phyloP scores from a whole-genome alignment of 164 flowering plant genomes.

The grape (Vitis vinifera) region DNA sequence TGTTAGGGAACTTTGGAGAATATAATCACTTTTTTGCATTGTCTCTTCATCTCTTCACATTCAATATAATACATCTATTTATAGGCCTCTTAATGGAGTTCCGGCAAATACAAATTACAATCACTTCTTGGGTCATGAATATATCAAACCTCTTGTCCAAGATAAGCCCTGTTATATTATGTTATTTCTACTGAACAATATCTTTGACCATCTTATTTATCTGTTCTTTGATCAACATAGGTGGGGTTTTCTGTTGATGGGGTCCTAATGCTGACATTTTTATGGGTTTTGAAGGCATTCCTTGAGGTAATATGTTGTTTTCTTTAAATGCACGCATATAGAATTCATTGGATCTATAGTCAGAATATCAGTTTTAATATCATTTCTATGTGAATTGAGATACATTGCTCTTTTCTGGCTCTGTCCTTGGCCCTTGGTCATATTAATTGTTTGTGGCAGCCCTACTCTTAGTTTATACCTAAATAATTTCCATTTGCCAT shows the following conservation, averaged over 20 bases:
- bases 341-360: neutral
- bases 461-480: neutral
- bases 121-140: neutral
- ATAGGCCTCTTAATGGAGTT: no score
- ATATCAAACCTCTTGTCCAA: no score
- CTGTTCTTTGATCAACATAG: conserved; percentile 24
- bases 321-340: neutral
- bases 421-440: neutral
- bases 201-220: neutral
- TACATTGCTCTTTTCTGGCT: no score
- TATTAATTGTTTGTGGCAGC: neutral
- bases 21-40: no score
- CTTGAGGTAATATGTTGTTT: conserved; percentile 62
- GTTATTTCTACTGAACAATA: neutral
- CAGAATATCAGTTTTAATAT: neutral
- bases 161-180: neutral
- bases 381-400: neutral
- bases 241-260: conserved; percentile 90
- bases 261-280: conserved; percentile 60
- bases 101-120: no score
- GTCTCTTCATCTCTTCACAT: no score
- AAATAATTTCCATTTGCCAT: neutral
- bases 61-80: no score
- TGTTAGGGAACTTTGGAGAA: no score
- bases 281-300: conserved; percentile 90